phyloP scores from a whole-genome alignment of 345 rosid genomes.

The Eucalyptus microcorys region DNA sequence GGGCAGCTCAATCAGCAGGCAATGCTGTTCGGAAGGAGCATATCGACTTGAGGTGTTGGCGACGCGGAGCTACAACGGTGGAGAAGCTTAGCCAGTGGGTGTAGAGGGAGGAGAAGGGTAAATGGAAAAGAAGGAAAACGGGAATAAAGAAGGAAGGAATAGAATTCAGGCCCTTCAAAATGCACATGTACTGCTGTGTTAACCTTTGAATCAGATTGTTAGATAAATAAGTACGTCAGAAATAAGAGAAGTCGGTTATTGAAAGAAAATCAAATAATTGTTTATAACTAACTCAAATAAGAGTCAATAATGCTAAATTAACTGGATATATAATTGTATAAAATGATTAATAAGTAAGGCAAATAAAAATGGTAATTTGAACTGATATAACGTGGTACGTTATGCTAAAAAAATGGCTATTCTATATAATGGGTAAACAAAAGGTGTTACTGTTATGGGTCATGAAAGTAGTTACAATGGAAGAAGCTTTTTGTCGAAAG shows the following conservation, averaged over 20 bases:
- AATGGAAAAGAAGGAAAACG: too few species aligned
- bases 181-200: too few species aligned
- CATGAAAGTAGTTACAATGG: not conserved
- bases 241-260: not conserved
- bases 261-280: not conserved
- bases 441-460: not conserved
- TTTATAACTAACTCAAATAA: not conserved
- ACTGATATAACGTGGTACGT: not conserved
- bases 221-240: not conserved
- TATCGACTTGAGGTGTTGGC: too few species aligned
- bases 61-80: too few species aligned
- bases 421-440: not conserved
- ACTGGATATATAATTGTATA: not conserved
- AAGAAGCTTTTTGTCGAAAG: not conserved
- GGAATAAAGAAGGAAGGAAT: too few species aligned
- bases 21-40: too few species aligned
- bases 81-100: too few species aligned
- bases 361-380: not conserved
- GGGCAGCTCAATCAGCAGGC: too few species aligned
- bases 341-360: not conserved
- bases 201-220: not conserved
- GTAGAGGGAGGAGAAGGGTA: too few species aligned
- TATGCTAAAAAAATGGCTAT: too few species aligned
- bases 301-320: not conserved
- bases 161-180: too few species aligned